These are phyloP conservation scores for Sequoiadendron giganteum DNA, from an alignment of 75 land plant genomes.

Conservation along the genomic window DNA sequence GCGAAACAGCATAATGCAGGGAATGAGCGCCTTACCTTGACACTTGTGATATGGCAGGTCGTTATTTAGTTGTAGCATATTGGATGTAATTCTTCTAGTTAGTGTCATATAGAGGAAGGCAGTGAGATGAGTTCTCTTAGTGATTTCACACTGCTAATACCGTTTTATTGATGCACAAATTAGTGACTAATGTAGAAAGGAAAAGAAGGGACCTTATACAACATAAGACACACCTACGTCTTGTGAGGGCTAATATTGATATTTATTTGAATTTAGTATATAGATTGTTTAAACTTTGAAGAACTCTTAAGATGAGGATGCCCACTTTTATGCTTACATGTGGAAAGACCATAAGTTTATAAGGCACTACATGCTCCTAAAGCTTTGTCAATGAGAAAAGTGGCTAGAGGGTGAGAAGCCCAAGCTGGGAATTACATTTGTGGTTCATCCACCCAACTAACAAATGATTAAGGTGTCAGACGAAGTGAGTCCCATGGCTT, in stretches of 20 bases:
- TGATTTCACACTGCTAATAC: neutral
- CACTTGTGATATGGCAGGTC: neutral
- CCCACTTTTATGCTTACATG: neutral
- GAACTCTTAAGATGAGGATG: neutral
- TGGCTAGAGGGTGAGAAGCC: too few relatives aligned
- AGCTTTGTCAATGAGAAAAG: too few relatives aligned
- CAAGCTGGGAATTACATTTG: too few relatives aligned
- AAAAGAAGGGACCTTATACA: neutral
- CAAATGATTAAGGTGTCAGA: too few relatives aligned
- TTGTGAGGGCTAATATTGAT: neutral
- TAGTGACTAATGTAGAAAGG: neutral
- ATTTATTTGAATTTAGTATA: neutral
- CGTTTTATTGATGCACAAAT: neutral
- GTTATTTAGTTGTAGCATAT: neutral
- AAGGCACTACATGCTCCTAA: neutral
- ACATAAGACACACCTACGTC: neutral
- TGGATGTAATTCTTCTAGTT: neutral
- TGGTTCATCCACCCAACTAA: too few relatives aligned
- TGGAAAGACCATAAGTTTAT: neutral
- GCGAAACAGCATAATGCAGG: neutral
- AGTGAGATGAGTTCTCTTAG: neutral
- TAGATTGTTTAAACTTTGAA: neutral
- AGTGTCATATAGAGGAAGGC: constrained; percentile 1
- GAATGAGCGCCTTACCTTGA: neutral
- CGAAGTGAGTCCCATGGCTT: too few relatives aligned